Evolutionary conservation across 2,329 filamentous ascomycete genomes (phyloP).

Genomic region (Fusarium sororula): DNA sequence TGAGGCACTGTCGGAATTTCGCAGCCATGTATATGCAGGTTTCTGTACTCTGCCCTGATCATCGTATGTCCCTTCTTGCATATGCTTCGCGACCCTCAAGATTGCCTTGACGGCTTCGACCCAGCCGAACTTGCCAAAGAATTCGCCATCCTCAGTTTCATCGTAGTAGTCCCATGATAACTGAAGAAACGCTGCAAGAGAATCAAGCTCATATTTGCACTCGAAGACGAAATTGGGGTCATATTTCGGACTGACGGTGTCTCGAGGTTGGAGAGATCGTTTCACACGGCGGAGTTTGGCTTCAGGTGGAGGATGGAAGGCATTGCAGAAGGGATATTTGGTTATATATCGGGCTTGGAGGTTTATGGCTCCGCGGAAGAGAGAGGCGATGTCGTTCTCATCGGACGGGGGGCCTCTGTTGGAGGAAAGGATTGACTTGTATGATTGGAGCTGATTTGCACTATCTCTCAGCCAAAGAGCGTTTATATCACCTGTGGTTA

Average conservation of each 20-base stretch:
- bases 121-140: constrained; percentile 80
- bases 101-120: constrained; percentile 75
- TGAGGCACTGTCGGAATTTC: constrained; percentile 75
- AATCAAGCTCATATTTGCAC: constrained; percentile 96
- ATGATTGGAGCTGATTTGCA: constrained; percentile 80
- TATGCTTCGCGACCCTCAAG: constrained; percentile 72
- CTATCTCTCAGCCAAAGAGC: constrained; percentile 95
- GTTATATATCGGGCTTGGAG: constrained; percentile 77
- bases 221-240: constrained; percentile 82
- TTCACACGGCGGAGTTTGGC: constrained; percentile 53
- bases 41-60: constrained; percentile 63
- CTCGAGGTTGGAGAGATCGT: constrained; percentile 49
- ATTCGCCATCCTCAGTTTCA: constrained; percentile 74
- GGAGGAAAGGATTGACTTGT: constrained; percentile 68
- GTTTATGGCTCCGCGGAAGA: constrained; percentile 80
- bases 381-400: constrained; percentile 65
- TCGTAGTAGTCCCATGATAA: constrained; percentile 83
- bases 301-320: constrained; percentile 87
- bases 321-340: constrained; percentile 85
- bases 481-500: constrained; percentile 88
- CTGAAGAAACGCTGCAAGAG: constrained; percentile 85
- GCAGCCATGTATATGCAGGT: constrained; percentile 78
- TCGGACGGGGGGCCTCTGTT: constrained; percentile 54
- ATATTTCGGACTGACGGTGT: constrained; percentile 69
- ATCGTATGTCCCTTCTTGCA: constrained; percentile 79